A percentile compares a stretch with the other conserved stretches of the same genome.
Evolutionary conservation across 2,329 filamentous ascomycete genomes (phyloP).

Genomic region (Penicillium frequentans): DNA sequence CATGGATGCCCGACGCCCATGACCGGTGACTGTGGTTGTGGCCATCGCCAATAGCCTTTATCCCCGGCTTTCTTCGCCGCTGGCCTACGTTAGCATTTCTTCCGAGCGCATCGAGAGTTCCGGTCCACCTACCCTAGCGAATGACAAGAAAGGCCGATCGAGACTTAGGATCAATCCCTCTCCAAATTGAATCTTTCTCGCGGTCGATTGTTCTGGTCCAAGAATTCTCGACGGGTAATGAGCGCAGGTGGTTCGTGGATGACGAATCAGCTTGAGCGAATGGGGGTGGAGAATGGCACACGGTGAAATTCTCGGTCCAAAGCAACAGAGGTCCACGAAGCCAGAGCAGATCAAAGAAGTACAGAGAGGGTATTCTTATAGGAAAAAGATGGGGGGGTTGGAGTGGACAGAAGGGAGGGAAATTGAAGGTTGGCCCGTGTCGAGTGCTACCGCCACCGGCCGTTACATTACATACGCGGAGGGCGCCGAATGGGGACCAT

Average conservation of each 20-base stretch:
- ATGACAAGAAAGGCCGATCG: neutral
- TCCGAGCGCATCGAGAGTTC: neutral
- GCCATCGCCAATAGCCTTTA: conserved; percentile 32
- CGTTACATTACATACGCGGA: conserved; percentile 8
- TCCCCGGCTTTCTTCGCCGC: neutral
- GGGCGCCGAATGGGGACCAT: neutral
- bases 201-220: neutral
- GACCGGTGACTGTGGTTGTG: conserved; percentile 41
- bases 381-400: neutral
- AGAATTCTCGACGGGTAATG: neutral
- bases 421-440: neutral
- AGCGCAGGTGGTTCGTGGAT: conserved; percentile 17
- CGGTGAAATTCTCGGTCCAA: conserved; percentile 1
- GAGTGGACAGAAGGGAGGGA: neutral
- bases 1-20: conserved; percentile 41
- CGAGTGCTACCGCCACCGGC: conserved; percentile 9
- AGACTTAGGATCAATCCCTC: neutral
- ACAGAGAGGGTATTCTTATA: neutral
- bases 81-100: neutral
- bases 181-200: neutral
- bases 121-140: neutral
- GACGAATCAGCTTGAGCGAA: conserved; percentile 33
- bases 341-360: neutral
- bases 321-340: neutral
- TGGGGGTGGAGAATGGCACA: conserved; percentile 25